These are phyloP conservation scores for Tylopilus subfusipes DNA, from an alignment of 768 basidiomycete genomes.

Conservation along the genomic window DNA sequence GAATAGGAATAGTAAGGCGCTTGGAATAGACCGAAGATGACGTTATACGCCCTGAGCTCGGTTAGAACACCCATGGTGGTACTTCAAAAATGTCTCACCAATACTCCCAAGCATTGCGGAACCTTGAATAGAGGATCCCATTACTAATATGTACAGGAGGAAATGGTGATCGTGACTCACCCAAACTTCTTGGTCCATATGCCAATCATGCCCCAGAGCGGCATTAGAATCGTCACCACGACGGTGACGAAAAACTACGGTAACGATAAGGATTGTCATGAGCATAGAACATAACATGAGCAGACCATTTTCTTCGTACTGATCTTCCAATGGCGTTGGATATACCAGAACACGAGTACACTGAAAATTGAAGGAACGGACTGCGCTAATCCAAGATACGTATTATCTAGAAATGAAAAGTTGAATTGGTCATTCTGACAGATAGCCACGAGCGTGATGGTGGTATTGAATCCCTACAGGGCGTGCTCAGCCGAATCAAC, in stretches of 20 bases:
- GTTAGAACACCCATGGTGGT: neutral
- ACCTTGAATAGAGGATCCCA: slow-evolving; percentile 34
- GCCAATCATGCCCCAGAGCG: slow-evolving; percentile 84
- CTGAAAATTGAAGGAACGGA: slow-evolving; percentile 70
- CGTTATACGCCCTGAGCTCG: slow-evolving; percentile 64
- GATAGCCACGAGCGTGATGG: slow-evolving; percentile 68
- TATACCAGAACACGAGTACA: slow-evolving; percentile 78
- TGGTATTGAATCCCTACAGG: slow-evolving; percentile 74
- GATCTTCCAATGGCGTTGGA: slow-evolving; percentile 76
- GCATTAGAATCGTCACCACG: slow-evolving; percentile 70
- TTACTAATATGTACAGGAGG: slow-evolving; percentile 1
- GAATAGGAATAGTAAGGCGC: slow-evolving; percentile 86
- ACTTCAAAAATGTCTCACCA: slow-evolving; percentile 49
- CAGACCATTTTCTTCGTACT: slow-evolving; percentile 76
- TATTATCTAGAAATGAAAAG: slow-evolving; percentile 80
- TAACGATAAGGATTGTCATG: neutral
- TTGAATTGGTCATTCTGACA: slow-evolving; percentile 78
- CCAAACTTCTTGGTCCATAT: slow-evolving; percentile 77
- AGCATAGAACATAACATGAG: neutral
- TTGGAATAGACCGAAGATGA: slow-evolving; percentile 78
- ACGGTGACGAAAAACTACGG: slow-evolving; percentile 72
- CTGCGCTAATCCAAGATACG: slow-evolving; percentile 73
- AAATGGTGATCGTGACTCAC: slow-evolving; percentile 36
- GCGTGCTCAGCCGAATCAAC: neutral
- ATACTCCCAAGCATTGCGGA: slow-evolving; percentile 85